A percentile compares a stretch with the other conserved stretches of the same genome.
These are phyloP conservation scores for Podochytrium sp. DNA, from an alignment of 192 early-diverging fungal genomes.

Conservation along the genomic window DNA sequence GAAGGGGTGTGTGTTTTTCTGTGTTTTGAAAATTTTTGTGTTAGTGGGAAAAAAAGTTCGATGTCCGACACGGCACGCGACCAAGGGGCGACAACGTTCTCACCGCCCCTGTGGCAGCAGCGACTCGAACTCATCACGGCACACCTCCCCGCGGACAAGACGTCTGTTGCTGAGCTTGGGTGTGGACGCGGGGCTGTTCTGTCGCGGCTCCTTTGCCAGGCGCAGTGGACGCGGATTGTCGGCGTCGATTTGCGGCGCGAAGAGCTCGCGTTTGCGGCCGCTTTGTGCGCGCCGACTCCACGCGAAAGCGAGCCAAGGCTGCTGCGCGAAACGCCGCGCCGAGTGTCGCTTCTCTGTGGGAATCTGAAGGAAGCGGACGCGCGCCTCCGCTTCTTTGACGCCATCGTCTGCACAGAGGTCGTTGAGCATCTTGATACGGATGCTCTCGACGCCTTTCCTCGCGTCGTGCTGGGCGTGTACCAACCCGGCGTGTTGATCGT, in stretches of 20 bases:
- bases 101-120: slow-evolving; percentile 84
- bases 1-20: not conserved
- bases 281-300: slow-evolving; percentile 59
- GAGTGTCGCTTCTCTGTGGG: slow-evolving; percentile 67
- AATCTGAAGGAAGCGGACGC: slow-evolving; percentile 49
- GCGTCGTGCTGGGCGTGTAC: slow-evolving; percentile 67
- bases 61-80: no score
- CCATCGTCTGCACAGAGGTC: slow-evolving; percentile 81
- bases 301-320: slow-evolving; percentile 65
- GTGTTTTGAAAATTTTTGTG: not conserved
- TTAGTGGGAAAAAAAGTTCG: no score
- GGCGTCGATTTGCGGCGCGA: slow-evolving; percentile 73
- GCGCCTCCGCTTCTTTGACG: slow-evolving; percentile 66
- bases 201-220: slow-evolving; percentile 65
- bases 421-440: slow-evolving; percentile 65
- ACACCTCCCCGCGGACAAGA: slow-evolving; percentile 52
- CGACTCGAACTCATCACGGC: slow-evolving; percentile 62
- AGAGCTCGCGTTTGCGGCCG: slow-evolving; percentile 46
- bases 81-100: no score
- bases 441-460: slow-evolving; percentile 62
- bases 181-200: slow-evolving; percentile 84
- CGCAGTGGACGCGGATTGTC: slow-evolving; percentile 60
- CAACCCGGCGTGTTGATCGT: slow-evolving; percentile 58
- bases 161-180: slow-evolving; percentile 81
- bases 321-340: slow-evolving; percentile 60